These are phyloP conservation scores for Umbilicaria muhlenbergii DNA, from an alignment of 495 filamentous ascomycete species.

Conservation along the genomic window DNA sequence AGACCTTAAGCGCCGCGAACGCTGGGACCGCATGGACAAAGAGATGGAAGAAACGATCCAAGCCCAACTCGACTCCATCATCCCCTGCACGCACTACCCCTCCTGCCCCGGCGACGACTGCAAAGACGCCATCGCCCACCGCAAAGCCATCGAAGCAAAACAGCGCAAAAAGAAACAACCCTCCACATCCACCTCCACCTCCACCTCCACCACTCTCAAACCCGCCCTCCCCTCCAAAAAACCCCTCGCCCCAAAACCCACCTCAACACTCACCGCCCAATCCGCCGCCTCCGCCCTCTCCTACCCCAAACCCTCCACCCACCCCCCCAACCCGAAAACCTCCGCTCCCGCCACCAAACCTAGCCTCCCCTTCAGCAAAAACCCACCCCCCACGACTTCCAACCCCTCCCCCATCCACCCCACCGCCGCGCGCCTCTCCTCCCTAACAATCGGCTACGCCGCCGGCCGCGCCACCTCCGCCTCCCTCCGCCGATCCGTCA, in stretches of 20 bases:
- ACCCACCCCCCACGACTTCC: constrained; percentile 22
- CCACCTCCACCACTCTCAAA: too few species aligned
- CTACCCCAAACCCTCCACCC: constrained; percentile 16
- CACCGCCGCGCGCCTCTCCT: constrained; percentile 49
- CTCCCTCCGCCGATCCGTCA: constrained; percentile 20
- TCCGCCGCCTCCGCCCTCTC: constrained; percentile 41
- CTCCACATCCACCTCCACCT: constrained; percentile 18
- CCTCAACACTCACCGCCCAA: constrained; percentile 33
- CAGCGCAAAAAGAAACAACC: constrained; percentile 21
- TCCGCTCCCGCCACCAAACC: constrained; percentile 16
- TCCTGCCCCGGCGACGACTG: constrained; percentile 11
- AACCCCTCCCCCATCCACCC: constrained; percentile 38
- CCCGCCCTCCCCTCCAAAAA: constrained; percentile 1
- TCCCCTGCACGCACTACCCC: constrained; percentile 9
- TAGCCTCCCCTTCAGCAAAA: constrained; percentile 24
- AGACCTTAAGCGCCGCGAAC: constrained; percentile 2
- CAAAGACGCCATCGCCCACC: constrained; percentile 6
- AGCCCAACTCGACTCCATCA: constrained; percentile 6
- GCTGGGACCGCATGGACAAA: constrained; percentile 6
- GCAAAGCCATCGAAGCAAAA: constrained; percentile 14
- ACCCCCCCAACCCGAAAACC: constrained; percentile 15
- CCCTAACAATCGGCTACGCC: constrained; percentile 65
- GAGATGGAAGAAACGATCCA: constrained; percentile 6
- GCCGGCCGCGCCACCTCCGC: constrained; percentile 53
- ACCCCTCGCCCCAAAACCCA: neutral